Evolutionary conservation across 306 rosid species (phyloP).

Genomic region (Ammopiptanthus mongolicus): DNA sequence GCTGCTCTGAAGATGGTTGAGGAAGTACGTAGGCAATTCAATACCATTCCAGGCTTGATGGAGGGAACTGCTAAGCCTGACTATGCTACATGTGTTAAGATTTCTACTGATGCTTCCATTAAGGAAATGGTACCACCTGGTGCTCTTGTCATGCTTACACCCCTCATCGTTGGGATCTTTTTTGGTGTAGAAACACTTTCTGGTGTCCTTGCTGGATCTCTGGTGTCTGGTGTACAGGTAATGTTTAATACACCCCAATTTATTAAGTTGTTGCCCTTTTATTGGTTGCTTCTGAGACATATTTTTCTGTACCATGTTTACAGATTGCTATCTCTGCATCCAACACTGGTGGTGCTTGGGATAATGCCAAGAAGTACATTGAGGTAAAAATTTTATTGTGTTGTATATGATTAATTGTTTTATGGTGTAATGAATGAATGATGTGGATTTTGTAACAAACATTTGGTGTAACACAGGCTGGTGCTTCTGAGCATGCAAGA

Average conservation of each 20-base stretch:
- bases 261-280: background rate
- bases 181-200: constrained; percentile 96
- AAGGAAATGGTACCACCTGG: constrained; percentile 98
- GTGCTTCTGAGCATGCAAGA: constrained; percentile 88
- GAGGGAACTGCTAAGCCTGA: constrained; percentile 92
- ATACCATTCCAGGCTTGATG: constrained; percentile 88
- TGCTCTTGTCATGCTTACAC: constrained; percentile 95
- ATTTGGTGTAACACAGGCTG: constrained; percentile 51
- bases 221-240: constrained; percentile 96
- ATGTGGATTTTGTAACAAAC: background rate
- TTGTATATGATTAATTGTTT: background rate
- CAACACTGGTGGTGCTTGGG: constrained; percentile 99
- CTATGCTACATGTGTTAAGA: constrained; percentile 89
- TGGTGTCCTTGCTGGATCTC: constrained; percentile 91
- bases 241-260: background rate
- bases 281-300: background rate
- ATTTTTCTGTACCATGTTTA: background rate
- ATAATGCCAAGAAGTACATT: constrained; percentile 92
- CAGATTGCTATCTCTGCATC: constrained; percentile 97
- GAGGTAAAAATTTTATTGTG: constrained; percentile 48
- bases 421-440: background rate
- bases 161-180: constrained; percentile 82
- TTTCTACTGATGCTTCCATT: constrained; percentile 93
- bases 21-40: constrained; percentile 94
- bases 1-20: constrained; percentile 98